Evolutionary conservation across 192 early-diverging fungal species (phyloP).

Genomic region (Haplosporangium gracile): DNA sequence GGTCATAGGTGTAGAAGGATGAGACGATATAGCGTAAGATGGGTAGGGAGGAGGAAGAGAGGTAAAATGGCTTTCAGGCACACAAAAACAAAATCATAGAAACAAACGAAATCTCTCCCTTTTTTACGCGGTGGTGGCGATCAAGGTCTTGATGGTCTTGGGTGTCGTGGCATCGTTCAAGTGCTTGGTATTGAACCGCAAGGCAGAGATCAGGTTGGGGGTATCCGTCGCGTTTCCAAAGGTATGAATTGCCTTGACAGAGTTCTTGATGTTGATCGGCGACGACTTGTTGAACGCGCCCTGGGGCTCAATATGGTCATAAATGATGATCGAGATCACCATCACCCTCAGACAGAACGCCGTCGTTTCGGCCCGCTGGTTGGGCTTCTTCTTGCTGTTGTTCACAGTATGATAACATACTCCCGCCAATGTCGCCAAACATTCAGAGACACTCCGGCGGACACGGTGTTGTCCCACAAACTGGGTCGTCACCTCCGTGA

Average conservation of each 20-base stretch:
- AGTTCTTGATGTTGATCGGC: constrained; percentile 80
- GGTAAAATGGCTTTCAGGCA: constrained; percentile 5
- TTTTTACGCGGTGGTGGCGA: constrained; percentile 45
- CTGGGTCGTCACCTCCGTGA: constrained; percentile 85
- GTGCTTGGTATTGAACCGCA: constrained; percentile 85
- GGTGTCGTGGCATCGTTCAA: constrained; percentile 86
- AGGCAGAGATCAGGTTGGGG: constrained; percentile 76
- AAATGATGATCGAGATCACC: constrained; percentile 89
- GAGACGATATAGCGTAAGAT: background rate
- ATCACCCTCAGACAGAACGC: constrained; percentile 90
- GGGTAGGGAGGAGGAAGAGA: background rate
- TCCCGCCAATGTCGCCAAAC: constrained; percentile 80
- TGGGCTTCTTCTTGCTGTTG: constrained; percentile 71
- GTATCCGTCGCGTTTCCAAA: constrained; percentile 65
- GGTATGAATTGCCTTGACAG: constrained; percentile 76
- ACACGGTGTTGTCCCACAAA: constrained; percentile 70
- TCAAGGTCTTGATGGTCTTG: constrained; percentile 69
- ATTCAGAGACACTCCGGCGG: constrained; percentile 71
- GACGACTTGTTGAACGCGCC: constrained; percentile 85
- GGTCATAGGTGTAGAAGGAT: background rate
- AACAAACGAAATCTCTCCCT: background rate
- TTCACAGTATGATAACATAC: constrained; percentile 85
- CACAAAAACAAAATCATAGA: background rate
- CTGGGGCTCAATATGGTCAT: constrained; percentile 88
- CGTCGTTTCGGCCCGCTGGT: constrained; percentile 69